These are phyloP conservation scores for Aspergillus bombycis DNA, from an alignment of 2,329 filamentous ascomycete species.

Conservation along the genomic window DNA sequence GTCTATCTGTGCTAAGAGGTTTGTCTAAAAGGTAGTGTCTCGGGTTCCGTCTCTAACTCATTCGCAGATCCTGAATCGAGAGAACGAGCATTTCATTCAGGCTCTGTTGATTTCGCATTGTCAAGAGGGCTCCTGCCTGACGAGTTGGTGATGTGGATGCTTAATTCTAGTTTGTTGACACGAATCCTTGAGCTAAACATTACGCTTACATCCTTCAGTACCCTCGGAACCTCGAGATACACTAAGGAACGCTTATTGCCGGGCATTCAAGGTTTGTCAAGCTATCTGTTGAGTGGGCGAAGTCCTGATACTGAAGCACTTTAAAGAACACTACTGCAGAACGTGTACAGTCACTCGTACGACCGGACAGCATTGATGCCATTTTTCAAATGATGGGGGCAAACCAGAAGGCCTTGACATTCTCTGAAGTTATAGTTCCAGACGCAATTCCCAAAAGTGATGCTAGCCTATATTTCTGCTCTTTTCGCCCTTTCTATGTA, in stretches of 20 bases:
- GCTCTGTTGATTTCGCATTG: constrained; percentile 61
- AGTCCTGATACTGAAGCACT: constrained; percentile 15
- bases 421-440: constrained; percentile 32
- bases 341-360: constrained; percentile 42
- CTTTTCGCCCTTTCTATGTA: neutral
- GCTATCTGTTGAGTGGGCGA: neutral
- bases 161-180: constrained; percentile 35
- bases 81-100: constrained; percentile 64
- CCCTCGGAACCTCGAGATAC: constrained; percentile 59
- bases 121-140: constrained; percentile 58
- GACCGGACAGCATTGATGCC: constrained; percentile 43
- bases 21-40: constrained; percentile 9
- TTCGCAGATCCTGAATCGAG: constrained; percentile 52
- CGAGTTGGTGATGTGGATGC: constrained; percentile 68
- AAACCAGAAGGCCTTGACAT: constrained; percentile 47
- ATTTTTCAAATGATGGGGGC: constrained; percentile 66
- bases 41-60: constrained; percentile 17
- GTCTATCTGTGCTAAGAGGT: constrained; percentile 39
- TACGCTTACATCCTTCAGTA: constrained; percentile 35
- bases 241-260: constrained; percentile 64
- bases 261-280: constrained; percentile 51
- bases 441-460: constrained; percentile 28
- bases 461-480: neutral
- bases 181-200: neutral
- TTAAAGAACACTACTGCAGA: constrained; percentile 30